A percentile compares a stretch with the other conserved stretches of the same genome.
Conservation (phyloP, 345 rosid species). For the Melaleuca alternifolia region DNA sequence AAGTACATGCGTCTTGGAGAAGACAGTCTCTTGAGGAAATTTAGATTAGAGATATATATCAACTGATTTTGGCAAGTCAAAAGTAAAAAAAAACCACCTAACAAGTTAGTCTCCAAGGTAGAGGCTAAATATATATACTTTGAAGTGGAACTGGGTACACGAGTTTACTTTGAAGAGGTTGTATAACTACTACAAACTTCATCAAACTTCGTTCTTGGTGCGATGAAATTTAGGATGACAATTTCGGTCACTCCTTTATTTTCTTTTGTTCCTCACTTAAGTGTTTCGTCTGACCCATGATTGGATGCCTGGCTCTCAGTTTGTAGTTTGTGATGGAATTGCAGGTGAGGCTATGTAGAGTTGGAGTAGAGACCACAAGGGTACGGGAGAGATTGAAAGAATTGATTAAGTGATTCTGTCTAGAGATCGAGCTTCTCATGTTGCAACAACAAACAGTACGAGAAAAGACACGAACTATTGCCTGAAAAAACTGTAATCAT, state of each 20-base stretch:
- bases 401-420: constrained; percentile 3
- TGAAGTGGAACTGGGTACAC: neutral
- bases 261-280: neutral
- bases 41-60: neutral
- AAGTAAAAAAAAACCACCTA: neutral
- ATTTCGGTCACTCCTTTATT: neutral
- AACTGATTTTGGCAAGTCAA: neutral
- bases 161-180: neutral
- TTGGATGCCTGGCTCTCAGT: neutral
- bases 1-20: neutral
- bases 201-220: neutral
- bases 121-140: neutral
- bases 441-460: neutral
- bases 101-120: neutral
- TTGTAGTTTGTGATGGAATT: neutral
- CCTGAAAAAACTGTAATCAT: neutral
- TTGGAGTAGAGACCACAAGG: constrained; percentile 41
- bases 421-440: neutral
- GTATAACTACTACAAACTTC: neutral
- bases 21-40: neutral
- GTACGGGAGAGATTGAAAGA: constrained; percentile 25
- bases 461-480: neutral
- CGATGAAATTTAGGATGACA: neutral
- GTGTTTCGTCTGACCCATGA: neutral
- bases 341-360: constrained; percentile 32